Percentiles rank a stretch among this genome's conserved stretches.
Conservation (phyloP, 768 basidiomycete genomes). For the Solioccasus polychromus region DNA sequence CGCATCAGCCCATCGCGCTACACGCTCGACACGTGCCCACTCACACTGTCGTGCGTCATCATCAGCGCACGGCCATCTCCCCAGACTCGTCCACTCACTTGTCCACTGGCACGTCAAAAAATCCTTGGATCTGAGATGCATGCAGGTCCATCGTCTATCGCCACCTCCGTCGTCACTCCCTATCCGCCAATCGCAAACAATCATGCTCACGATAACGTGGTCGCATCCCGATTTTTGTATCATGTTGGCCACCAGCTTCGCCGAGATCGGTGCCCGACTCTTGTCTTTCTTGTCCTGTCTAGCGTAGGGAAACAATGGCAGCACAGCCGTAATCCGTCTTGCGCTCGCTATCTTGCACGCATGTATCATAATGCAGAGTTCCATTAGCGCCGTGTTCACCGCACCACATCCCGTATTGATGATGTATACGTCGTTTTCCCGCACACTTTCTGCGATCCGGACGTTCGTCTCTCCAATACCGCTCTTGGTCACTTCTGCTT, state of each 20-base stretch:
- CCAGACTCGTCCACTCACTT: slow-evolving; percentile 65
- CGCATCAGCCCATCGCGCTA: slow-evolving; percentile 19
- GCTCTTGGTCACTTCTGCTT: slow-evolving; percentile 83
- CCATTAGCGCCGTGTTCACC: slow-evolving; percentile 95
- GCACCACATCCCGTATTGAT: slow-evolving; percentile 88
- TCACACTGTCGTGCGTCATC: slow-evolving; percentile 41
- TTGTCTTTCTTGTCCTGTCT: slow-evolving; percentile 99
- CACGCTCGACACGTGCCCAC: slow-evolving; percentile 26
- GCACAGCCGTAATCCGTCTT: slow-evolving; percentile 95
- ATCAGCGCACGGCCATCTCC: slow-evolving; percentile 14
- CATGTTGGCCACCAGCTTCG: slow-evolving; percentile 98
- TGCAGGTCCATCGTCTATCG: slow-evolving; percentile 95
- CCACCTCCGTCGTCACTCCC: slow-evolving; percentile 2
- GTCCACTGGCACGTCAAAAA: slow-evolving; percentile 99
- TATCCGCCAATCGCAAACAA: neutral
- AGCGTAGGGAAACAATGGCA: slow-evolving; percentile 95
- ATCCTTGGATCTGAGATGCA: slow-evolving; percentile 98
- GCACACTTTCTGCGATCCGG: slow-evolving; percentile 90
- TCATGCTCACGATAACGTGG: slow-evolving; percentile 84
- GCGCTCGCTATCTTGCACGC: slow-evolving; percentile 99
- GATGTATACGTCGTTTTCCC: slow-evolving; percentile 98
- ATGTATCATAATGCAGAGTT: slow-evolving; percentile 98
- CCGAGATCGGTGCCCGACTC: slow-evolving; percentile 95
- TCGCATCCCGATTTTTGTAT: slow-evolving; percentile 90
- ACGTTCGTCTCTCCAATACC: slow-evolving; percentile 91